phyloP scores from a whole-genome alignment of 345 rosid genomes.

The Acer saccharum region DNA sequence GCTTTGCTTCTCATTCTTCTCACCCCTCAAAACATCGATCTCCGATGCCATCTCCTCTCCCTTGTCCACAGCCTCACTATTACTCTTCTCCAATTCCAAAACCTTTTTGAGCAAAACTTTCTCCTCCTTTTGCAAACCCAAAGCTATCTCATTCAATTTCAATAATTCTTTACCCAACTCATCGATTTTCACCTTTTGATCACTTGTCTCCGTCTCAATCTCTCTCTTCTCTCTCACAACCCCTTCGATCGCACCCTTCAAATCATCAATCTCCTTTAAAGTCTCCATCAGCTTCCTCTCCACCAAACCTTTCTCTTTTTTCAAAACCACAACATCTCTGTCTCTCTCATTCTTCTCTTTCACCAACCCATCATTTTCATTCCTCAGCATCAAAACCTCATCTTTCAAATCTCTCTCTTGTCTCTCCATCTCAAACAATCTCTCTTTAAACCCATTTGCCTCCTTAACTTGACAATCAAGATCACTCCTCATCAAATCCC shows the following conservation, averaged over 20 bases:
- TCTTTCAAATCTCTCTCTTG: slow-evolving; percentile 31
- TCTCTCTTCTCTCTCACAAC: slow-evolving; percentile 40
- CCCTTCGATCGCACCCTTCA: slow-evolving; percentile 37
- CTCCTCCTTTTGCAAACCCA: slow-evolving; percentile 45
- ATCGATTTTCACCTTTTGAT: slow-evolving; percentile 28
- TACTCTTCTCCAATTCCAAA: slow-evolving; percentile 50
- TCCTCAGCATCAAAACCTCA: slow-evolving; percentile 35
- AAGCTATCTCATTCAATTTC: slow-evolving; percentile 28
- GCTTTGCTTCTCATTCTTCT: slow-evolving; percentile 37
- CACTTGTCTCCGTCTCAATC: slow-evolving; percentile 37
- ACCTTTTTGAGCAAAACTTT: slow-evolving; percentile 30
- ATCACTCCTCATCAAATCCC: slow-evolving; percentile 39
- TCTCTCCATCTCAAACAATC: slow-evolving; percentile 41
- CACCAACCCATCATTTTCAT: slow-evolving; percentile 31
- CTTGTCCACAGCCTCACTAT: slow-evolving; percentile 38
- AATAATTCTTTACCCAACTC: slow-evolving; percentile 41
- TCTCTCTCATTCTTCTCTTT: slow-evolving; percentile 38
- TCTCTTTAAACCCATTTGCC: slow-evolving; percentile 33
- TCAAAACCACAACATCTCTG: slow-evolving; percentile 24
- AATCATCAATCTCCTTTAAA: slow-evolving; percentile 28
- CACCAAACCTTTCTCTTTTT: slow-evolving; percentile 33
- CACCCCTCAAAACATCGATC: slow-evolving; percentile 42
- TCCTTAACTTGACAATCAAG: slow-evolving; percentile 35
- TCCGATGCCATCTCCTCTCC: slow-evolving; percentile 34
- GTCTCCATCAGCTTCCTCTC: slow-evolving; percentile 35